Percentiles rank a stretch among this genome's conserved stretches.
phyloP scores from a whole-genome alignment of 768 basidiomycete species.

The Multifurca ochricompacta region DNA sequence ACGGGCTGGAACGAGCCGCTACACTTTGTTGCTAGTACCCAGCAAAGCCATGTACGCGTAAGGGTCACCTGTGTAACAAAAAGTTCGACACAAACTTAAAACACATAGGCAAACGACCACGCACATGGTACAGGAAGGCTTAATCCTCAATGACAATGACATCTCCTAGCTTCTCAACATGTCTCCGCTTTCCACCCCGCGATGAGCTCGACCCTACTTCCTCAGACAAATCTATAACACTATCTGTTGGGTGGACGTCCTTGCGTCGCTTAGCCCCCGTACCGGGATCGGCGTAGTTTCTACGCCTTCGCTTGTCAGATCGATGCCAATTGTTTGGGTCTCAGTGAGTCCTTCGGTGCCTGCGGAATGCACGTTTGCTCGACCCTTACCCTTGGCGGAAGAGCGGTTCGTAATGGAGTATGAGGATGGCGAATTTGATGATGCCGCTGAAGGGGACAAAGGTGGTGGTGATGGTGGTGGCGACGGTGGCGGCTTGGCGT shows the following conservation, averaged over 20 bases:
- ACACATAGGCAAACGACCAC: conserved; percentile 1
- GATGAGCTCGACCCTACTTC: conserved; percentile 13
- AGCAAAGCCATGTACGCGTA: neutral
- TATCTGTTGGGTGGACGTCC: neutral
- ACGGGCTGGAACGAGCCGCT: conserved; percentile 25
- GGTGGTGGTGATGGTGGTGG: neutral
- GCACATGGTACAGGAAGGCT: conserved; percentile 2
- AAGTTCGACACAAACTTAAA: neutral
- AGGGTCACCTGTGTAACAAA: neutral
- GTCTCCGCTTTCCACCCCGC: conserved; percentile 18
- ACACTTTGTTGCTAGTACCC: neutral
- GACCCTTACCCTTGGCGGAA: conserved; percentile 19
- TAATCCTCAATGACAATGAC: conserved; percentile 21
- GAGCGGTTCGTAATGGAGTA: neutral
- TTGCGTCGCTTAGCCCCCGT: conserved; percentile 19
- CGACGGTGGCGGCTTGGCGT: conserved; percentile 21
- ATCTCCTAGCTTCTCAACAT: conserved; percentile 14
- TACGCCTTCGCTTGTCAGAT: conserved; percentile 13
- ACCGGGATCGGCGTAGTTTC: neutral
- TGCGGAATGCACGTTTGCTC: conserved; percentile 1
- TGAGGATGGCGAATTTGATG: neutral
- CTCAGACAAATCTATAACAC: conserved; percentile 12
- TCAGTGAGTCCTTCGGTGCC: neutral
- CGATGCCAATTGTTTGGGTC: conserved; percentile 5
- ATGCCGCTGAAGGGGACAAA: too few species aligned